A percentile compares a stretch with the other conserved stretches of the same genome.
Evolutionary conservation across 352 stramenopile genomes (phyloP).

Genomic region (Phytophthora pistaciae): DNA sequence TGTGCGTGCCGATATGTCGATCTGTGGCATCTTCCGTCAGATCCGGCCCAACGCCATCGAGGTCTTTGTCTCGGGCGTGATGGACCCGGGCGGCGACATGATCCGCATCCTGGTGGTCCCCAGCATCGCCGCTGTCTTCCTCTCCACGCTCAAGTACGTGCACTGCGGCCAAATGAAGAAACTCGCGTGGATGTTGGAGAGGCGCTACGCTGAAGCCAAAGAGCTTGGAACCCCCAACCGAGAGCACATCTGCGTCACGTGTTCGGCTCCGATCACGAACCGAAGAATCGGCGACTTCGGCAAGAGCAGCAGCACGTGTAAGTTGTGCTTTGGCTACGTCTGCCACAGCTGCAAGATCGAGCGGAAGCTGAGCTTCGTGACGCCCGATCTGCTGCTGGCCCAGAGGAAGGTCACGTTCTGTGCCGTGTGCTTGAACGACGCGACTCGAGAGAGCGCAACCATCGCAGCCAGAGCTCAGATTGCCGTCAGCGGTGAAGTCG

Average conservation of each 20-base stretch:
- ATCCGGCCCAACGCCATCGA: conserved; percentile 37
- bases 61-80: conserved; percentile 35
- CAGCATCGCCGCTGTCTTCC: conserved; percentile 40
- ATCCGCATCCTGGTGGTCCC: conserved; percentile 39
- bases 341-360: conserved; percentile 43
- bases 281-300: conserved; percentile 33
- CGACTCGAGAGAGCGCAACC: conserved; percentile 30
- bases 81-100: conserved; percentile 37
- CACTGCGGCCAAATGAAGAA: conserved; percentile 67
- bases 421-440: conserved; percentile 38
- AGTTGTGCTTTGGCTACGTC: conserved; percentile 45
- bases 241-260: conserved; percentile 43
- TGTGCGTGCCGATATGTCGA: conserved; percentile 41
- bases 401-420: conserved; percentile 48
- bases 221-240: conserved; percentile 36
- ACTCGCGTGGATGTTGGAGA: conserved; percentile 56
- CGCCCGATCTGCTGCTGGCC: conserved; percentile 36
- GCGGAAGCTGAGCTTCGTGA: conserved; percentile 47
- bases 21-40: conserved; percentile 49
- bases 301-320: conserved; percentile 42
- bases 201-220: conserved; percentile 37
- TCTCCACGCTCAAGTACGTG: conserved; percentile 36
- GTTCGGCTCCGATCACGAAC: conserved; percentile 25
- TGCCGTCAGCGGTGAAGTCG: conserved; percentile 10
- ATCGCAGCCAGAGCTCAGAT: conserved; percentile 36